These are phyloP conservation scores for Candida pseudoglaebosa DNA, from an alignment of 805 yeast genomes.

Conservation along the genomic window DNA sequence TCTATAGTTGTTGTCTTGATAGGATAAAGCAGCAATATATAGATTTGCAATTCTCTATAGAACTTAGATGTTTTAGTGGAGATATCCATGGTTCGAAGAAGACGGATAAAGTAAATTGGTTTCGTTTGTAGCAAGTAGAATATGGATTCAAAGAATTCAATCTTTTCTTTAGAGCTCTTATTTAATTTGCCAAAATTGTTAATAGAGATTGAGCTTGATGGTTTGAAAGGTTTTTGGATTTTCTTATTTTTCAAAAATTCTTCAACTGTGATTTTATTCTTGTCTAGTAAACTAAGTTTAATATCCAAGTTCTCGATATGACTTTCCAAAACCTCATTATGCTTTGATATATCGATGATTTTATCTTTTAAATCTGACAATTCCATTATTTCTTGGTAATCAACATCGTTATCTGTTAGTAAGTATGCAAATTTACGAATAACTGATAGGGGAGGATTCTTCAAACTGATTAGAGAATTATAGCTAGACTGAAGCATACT, in stretches of 20 bases:
- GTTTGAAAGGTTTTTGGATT: conserved; percentile 25
- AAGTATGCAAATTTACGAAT: conserved; percentile 74
- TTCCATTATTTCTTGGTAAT: conserved; percentile 69
- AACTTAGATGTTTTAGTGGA: conserved; percentile 20
- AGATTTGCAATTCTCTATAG: conserved; percentile 19
- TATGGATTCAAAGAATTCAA: conserved; percentile 70
- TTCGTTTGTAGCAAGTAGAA: conserved; percentile 83
- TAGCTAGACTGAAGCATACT: conserved; percentile 69
- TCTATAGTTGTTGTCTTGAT: conserved; percentile 24
- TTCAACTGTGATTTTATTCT: conserved; percentile 74
- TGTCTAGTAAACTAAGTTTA: conserved; percentile 72
- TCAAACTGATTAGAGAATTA: conserved; percentile 60
- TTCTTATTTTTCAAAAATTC: conserved; percentile 52
- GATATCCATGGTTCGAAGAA: conserved; percentile 38
- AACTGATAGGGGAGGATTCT: conserved; percentile 74
- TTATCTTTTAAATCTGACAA: conserved; percentile 64
- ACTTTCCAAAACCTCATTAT: conserved; percentile 67
- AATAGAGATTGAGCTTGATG: conserved; percentile 11
- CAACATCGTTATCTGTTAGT: conserved; percentile 67
- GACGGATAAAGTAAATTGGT: conserved; percentile 61
- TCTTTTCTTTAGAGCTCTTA: conserved; percentile 45
- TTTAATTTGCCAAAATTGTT: conserved; percentile 29
- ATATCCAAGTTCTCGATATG: conserved; percentile 73
- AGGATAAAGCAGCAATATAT: conserved; percentile 27
- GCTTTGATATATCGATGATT: conserved; percentile 65